Conservation (phyloP, 2,329 filamentous ascomycete species). For the Colletotrichum euphorbiae region DNA sequence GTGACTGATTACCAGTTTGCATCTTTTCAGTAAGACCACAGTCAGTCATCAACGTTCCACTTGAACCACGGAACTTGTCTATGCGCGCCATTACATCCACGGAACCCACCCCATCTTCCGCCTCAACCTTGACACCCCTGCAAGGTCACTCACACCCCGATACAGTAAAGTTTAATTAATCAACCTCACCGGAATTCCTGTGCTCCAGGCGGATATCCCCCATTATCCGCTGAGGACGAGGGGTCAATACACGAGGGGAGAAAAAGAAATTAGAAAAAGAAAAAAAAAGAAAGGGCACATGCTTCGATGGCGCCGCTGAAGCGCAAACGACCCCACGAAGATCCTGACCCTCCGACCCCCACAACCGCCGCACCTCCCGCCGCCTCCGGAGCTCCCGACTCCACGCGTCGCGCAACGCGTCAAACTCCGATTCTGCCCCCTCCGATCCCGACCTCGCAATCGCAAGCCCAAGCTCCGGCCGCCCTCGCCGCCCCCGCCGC, state of each 20-base stretch:
- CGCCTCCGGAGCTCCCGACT: conserved; percentile 38
- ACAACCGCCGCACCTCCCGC: conserved; percentile 33
- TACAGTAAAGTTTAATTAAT: conserved; percentile 34
- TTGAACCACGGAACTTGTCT: neutral
- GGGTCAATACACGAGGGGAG: neutral
- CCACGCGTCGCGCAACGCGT: conserved; percentile 54
- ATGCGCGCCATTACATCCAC: neutral
- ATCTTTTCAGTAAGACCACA: conserved; percentile 7
- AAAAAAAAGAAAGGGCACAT: conserved; percentile 15
- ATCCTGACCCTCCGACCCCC: conserved; percentile 40
- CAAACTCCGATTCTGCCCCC: conserved; percentile 52
- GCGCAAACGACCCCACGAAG: conserved; percentile 50
- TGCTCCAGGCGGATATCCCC: neutral
- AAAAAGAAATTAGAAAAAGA: neutral
- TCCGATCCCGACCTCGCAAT: conserved; percentile 44
- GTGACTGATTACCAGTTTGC: conserved; percentile 3
- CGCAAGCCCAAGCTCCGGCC: conserved; percentile 35
- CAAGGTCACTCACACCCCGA: conserved; percentile 30
- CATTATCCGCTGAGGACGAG: no score
- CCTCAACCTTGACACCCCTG: conserved; percentile 21
- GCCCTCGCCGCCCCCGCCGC: conserved; percentile 25
- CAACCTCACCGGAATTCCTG: neutral
- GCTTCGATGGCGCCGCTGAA: conserved; percentile 48
- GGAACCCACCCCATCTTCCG: neutral
- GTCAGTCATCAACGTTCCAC: neutral